Evolutionary conservation across 2,329 filamentous ascomycete genomes (phyloP), one percentile per base, ranked within the genome.

Genomic region (Cercospora sp.): DNA sequence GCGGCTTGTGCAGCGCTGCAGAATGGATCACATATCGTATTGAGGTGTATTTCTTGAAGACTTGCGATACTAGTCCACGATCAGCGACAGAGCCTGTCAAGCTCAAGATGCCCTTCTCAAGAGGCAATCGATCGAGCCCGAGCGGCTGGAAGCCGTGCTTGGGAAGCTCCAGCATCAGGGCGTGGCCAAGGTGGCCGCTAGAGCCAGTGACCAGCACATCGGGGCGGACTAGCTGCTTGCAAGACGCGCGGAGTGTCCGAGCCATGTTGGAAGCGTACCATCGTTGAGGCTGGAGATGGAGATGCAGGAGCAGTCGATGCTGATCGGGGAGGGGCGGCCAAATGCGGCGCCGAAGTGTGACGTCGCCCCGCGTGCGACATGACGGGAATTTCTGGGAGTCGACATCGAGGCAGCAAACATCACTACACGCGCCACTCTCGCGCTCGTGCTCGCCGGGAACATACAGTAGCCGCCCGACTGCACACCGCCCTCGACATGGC

Each of bases 401-500:
- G 16, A 42, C 36, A n/a, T 42, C 36, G 36, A 42, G 36, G 16
- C 6, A 26, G 45, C 45, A 51, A 23, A 51, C 45, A 13, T 51
- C 45, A 12, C 45, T 23, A 51, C 42, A 10, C n/a, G n/a, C n/a
- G n/a, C 42, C 42, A 20, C 18, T 48, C 18, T 51, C 45, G 45
- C 45, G 45, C 45, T 42, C 36, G 45, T 51, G 45, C 45, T 51
- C 45, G 6, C 16, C 45, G 36, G 20, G 6, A 7, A 13, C 10
- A 26, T 51, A 10, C 53, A 30, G 53, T 12, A 18, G 26, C 18
- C 20, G 53, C 26, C 31, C 53, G 1, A 9, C 23, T 28, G 3
- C 53, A 16, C 30, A 26, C n/a, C 53, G 26, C 26, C 1, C 53
- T 58, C 53, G 26, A 23, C 55, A 82, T 82, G 89, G 84, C 88